A percentile compares a stretch with the other conserved stretches of the same genome.
phyloP scores from a whole-genome alignment of 768 basidiomycete genomes.

The Psilocybe subaeruginosa region DNA sequence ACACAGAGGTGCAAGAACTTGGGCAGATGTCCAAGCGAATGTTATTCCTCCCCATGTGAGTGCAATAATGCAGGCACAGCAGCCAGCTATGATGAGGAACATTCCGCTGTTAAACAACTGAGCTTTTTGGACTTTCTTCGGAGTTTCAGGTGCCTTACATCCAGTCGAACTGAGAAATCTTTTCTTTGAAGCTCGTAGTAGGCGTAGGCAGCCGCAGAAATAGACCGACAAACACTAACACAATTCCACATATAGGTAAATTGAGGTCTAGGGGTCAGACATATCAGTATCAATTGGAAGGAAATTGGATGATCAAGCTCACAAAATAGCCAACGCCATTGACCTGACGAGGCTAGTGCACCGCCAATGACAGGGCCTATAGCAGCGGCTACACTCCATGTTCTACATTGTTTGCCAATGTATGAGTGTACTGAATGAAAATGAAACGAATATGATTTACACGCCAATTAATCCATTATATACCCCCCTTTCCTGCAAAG shows the following conservation, averaged over 20 bases:
- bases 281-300: too few species aligned
- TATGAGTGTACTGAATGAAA: too few species aligned
- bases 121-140: background rate
- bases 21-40: slow-evolving; percentile 43
- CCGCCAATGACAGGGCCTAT: slow-evolving; percentile 41
- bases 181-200: slow-evolving; percentile 31
- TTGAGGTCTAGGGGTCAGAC: too few species aligned
- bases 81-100: slow-evolving; percentile 37
- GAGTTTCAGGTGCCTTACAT: slow-evolving; percentile 30
- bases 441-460: background rate
- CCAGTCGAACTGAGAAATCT: slow-evolving; percentile 45
- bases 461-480: background rate
- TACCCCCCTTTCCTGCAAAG: background rate
- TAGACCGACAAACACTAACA: slow-evolving; percentile 16
- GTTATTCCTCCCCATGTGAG: slow-evolving; percentile 52
- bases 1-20: slow-evolving; percentile 44
- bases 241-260: too few species aligned
- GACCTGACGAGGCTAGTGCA: slow-evolving; percentile 27
- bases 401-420: slow-evolving; percentile 3
- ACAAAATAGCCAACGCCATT: slow-evolving; percentile 44
- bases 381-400: slow-evolving; percentile 38
- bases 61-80: slow-evolving; percentile 38
- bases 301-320: slow-evolving; percentile 45
- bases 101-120: slow-evolving; percentile 38
- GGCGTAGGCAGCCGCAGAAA: slow-evolving; percentile 36